Evolutionary conservation across 2,329 filamentous ascomycete species (phyloP), one percentile per base, ranked within the genome.

Genomic region (Cladophialophora psammophila): DNA sequence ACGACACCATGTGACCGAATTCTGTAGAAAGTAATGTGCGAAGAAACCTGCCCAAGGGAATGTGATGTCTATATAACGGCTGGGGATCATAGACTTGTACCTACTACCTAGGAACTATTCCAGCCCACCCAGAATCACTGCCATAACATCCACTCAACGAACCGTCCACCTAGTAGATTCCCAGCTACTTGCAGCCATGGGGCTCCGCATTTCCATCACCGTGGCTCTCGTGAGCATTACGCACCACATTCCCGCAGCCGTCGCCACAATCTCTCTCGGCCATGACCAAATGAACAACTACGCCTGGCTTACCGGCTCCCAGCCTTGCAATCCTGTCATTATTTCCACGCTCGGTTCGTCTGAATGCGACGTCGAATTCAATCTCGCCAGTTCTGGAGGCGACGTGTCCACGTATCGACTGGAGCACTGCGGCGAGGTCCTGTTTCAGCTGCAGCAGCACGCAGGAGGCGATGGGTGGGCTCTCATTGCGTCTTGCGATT

Each of bases 401-500:
- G 57, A 45, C 3, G 32, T 45, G 20, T 35, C 57, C 10, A 52
- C 26, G 31, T 60, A 60, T 31, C 57, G 57, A n/a, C 34, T 60
- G 0, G 26, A 40, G 20, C 45, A 60, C 7, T 60, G 57, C 15
- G 57, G 57, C 36, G 57, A 50, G 57, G 48, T 40, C 7, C 26
- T 34, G 12, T 60, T 60, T n/a, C 57, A 60, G 31, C 57, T 60
- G 3, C 40, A 60, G 42, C 40, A 60, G n/a, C 31, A 20, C 9
- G 42, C 20, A 1, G 57, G 40, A 3, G 42, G 31, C 9, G 57
- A 60, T 12, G 57, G 57, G 7, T 60, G 57, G 57, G 57, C 48
- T 31, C 50, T 60, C 42, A 52, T 18, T 32, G 45, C 57, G 5
- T 60, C 34, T 26, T 60, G 57, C 36, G 36, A 50, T 20, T 15